Evolutionary conservation across 2,329 filamentous ascomycete species (phyloP).

Genomic region (Aspergillus tanneri): DNA sequence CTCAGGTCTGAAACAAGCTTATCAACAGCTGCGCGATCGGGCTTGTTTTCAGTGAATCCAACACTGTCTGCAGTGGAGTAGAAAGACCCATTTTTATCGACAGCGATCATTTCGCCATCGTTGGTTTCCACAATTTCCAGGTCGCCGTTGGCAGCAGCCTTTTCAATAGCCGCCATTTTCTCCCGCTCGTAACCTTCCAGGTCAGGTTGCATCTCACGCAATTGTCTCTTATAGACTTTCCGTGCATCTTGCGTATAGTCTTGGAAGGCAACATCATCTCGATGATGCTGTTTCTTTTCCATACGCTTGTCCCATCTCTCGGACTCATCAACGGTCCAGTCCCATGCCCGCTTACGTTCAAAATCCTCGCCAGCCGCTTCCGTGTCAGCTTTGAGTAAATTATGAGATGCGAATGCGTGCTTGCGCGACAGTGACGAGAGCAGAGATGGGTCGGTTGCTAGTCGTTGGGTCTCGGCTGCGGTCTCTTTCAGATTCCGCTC

Average conservation of each 20-base stretch:
- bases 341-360: constrained; percentile 96
- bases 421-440: constrained; percentile 78
- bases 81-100: constrained; percentile 87
- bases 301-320: constrained; percentile 91
- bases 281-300: constrained; percentile 77
- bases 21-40: constrained; percentile 83
- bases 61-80: constrained; percentile 85
- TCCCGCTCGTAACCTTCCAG: constrained; percentile 82
- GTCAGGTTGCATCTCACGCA: constrained; percentile 73
- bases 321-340: constrained; percentile 94
- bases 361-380: constrained; percentile 86
- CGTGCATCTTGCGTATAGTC: constrained; percentile 84
- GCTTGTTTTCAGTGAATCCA: constrained; percentile 79
- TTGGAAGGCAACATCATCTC: constrained; percentile 84
- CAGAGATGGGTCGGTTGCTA: constrained; percentile 73
- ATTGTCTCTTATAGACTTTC: constrained; percentile 91
- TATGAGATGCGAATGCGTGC: constrained; percentile 84
- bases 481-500: constrained; percentile 75
- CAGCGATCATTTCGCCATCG: constrained; percentile 87
- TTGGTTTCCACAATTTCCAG: constrained; percentile 95
- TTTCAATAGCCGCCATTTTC: constrained; percentile 80
- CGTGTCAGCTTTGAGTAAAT: constrained; percentile 87
- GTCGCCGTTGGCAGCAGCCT: constrained; percentile 77
- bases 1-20: constrained; percentile 79
- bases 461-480: constrained; percentile 75